phyloP scores from a whole-genome alignment of 2,329 filamentous ascomycete species.

The Hortaea sp. region DNA sequence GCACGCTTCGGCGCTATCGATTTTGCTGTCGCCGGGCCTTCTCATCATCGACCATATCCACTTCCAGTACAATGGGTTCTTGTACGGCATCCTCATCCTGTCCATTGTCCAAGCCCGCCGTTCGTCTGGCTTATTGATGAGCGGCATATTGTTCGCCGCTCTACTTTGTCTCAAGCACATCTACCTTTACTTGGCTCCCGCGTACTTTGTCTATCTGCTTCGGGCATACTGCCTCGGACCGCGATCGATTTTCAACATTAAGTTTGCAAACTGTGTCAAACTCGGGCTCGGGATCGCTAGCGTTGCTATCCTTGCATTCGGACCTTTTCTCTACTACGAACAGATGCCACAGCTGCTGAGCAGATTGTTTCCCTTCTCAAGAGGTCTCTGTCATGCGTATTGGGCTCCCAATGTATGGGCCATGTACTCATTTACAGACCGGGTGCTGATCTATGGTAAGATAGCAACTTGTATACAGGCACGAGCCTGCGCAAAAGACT shows the following conservation, averaged over 20 bases:
- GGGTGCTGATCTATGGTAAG: slow-evolving; percentile 70
- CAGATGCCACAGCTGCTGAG: slow-evolving; percentile 77
- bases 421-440: slow-evolving; percentile 84
- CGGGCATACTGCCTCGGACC: slow-evolving; percentile 77
- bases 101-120: slow-evolving; percentile 76
- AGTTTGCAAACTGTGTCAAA: slow-evolving; percentile 71
- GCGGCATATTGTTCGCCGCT: slow-evolving; percentile 73
- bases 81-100: slow-evolving; percentile 82
- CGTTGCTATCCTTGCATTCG: slow-evolving; percentile 74
- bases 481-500: slow-evolving; percentile 10
- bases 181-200: slow-evolving; percentile 89
- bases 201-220: slow-evolving; percentile 91
- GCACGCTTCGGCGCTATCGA: slow-evolving; percentile 77
- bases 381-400: slow-evolving; percentile 92
- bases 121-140: slow-evolving; percentile 62
- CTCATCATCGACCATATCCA: slow-evolving; percentile 97
- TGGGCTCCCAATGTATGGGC: slow-evolving; percentile 98
- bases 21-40: slow-evolving; percentile 83
- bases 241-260: slow-evolving; percentile 64
- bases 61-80: slow-evolving; percentile 97
- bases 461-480: not conserved
- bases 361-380: slow-evolving; percentile 84
- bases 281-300: slow-evolving; percentile 62
- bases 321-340: slow-evolving; percentile 70
- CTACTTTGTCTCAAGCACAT: slow-evolving; percentile 96